Evolutionary conservation across 2,329 filamentous ascomycete genomes (phyloP).

Genomic region (Epichloe uncinata): DNA sequence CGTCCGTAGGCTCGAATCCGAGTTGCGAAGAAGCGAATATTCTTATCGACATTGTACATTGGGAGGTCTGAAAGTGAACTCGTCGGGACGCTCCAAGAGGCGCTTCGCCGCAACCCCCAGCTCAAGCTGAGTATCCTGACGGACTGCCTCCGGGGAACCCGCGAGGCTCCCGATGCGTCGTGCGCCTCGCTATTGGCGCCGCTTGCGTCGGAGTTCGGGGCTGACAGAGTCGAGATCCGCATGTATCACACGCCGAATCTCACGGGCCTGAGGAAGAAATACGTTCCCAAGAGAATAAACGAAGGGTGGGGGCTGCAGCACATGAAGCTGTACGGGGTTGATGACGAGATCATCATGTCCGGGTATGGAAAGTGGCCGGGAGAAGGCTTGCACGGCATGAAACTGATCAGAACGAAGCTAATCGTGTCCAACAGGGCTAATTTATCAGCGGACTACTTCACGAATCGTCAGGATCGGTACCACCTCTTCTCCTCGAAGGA

Average conservation of each 20-base stretch:
- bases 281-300: slow-evolving; percentile 81
- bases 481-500: slow-evolving; percentile 73
- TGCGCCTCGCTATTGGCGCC: slow-evolving; percentile 80
- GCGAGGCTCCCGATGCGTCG: slow-evolving; percentile 74
- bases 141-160: slow-evolving; percentile 79
- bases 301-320: slow-evolving; percentile 98
- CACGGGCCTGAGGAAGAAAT: slow-evolving; percentile 70
- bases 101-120: slow-evolving; percentile 59
- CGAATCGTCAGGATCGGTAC: slow-evolving; percentile 87
- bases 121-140: slow-evolving; percentile 81
- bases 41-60: slow-evolving; percentile 93
- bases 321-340: slow-evolving; percentile 95
- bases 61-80: slow-evolving; percentile 86
- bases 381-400: no score
- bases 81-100: slow-evolving; percentile 62
- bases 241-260: slow-evolving; percentile 98
- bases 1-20: slow-evolving; percentile 58
- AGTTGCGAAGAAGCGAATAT: slow-evolving; percentile 65
- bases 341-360: slow-evolving; percentile 90
- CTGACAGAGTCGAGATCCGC: slow-evolving; percentile 74
- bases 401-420: background rate
- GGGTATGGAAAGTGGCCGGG: slow-evolving; percentile 44
- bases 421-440: slow-evolving; percentile 47
- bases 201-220: slow-evolving; percentile 71
- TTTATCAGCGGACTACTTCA: slow-evolving; percentile 87